Percentiles rank a stretch among this genome's conserved stretches.
phyloP scores from a whole-genome alignment of 176 grass and related monocot species.

The Poa annua region DNA sequence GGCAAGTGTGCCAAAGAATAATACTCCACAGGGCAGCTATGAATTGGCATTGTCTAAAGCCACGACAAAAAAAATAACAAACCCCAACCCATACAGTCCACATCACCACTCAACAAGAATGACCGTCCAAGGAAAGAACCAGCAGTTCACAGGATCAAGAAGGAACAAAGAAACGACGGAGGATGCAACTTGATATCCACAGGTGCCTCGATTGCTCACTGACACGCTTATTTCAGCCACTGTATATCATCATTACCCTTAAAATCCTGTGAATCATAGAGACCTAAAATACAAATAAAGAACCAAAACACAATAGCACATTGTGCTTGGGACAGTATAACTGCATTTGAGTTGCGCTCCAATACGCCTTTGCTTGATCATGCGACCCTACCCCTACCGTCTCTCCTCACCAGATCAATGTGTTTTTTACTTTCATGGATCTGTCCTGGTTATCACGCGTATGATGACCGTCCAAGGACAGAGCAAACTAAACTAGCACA shows the following conservation, averaged over 20 bases:
- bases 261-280: no score
- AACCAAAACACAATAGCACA: no score
- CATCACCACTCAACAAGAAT: not conserved
- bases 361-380: slow-evolving; percentile 42
- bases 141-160: slow-evolving; percentile 12
- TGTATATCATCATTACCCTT: slow-evolving; percentile 34
- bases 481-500: no score
- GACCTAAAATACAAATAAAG: no score
- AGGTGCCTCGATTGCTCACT: slow-evolving; percentile 29
- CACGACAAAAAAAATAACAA: not conserved
- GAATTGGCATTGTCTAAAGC: not conserved
- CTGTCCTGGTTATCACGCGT: no score
- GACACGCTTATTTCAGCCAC: not conserved
- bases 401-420: slow-evolving; percentile 21
- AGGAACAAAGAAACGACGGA: not conserved
- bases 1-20: not conserved
- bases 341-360: not conserved
- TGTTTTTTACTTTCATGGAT: not conserved
- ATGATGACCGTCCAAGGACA: no score
- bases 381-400: not conserved
- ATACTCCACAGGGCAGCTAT: not conserved
- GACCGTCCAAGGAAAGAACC: slow-evolving; percentile 41
- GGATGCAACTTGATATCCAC: slow-evolving; percentile 13
- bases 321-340: no score
- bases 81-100: not conserved